Conservation (phyloP, 768 basidiomycete genomes). For the Leccinum barrowsii region DNA sequence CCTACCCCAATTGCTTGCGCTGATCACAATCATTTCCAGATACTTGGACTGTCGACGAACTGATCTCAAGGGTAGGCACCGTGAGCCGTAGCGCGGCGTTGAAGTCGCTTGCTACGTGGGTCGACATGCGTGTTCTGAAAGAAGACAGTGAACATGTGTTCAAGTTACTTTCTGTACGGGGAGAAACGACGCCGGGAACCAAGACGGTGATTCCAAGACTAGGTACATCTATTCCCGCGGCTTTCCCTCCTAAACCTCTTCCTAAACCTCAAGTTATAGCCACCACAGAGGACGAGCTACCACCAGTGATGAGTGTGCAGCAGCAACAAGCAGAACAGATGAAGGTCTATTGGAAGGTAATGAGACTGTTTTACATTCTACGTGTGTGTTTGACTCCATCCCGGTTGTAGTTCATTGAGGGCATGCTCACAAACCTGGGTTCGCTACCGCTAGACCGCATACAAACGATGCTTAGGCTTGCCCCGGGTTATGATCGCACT, state of each 20-base stretch:
- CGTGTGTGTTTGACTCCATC: not conserved
- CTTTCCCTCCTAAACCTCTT: not conserved
- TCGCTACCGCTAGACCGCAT: conserved; percentile 75
- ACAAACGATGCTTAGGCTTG: conserved; percentile 83
- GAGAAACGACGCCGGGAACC: conserved; percentile 37
- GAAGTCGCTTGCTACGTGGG: conserved; percentile 81
- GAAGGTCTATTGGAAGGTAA: conserved; percentile 84
- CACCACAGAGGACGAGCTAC: conserved; percentile 43
- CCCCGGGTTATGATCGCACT: conserved; percentile 76
- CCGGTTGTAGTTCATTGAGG: conserved; percentile 70
- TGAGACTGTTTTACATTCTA: not conserved
- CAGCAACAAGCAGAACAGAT: conserved; percentile 85
- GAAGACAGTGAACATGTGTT: conserved; percentile 61
- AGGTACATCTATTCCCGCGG: conserved; percentile 16
- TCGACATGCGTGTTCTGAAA: conserved; percentile 75
- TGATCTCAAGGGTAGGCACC: conserved; percentile 59
- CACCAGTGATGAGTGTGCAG: conserved; percentile 53
- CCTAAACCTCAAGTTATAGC: conserved; percentile 10
- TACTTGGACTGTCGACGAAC: conserved; percentile 67
- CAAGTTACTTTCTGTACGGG: conserved; percentile 59
- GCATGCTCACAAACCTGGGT: conserved; percentile 87
- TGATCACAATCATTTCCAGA: conserved; percentile 36
- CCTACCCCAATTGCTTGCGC: not conserved
- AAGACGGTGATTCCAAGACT: conserved; percentile 20
- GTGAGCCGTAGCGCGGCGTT: conserved; percentile 62